Conservation (phyloP, 306 rosid species). For the Mucuna pruriens region DNA sequence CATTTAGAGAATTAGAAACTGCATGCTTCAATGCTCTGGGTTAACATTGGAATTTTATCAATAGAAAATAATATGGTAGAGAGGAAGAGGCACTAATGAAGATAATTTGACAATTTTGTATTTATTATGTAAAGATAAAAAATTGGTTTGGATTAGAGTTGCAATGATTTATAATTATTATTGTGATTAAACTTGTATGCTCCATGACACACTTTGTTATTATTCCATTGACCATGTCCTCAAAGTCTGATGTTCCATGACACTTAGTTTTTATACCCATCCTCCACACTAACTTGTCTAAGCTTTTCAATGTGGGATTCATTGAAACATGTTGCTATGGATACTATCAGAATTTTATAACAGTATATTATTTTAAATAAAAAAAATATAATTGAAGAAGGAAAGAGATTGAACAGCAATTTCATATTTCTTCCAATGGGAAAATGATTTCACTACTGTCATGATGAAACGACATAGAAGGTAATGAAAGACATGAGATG, state of each 20-base stretch:
- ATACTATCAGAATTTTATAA: neutral
- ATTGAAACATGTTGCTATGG: neutral
- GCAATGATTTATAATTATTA: neutral
- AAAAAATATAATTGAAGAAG: neutral
- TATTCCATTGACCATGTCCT: constrained; percentile 54
- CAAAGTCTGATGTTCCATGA: neutral
- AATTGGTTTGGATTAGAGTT: constrained; percentile 11
- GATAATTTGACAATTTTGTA: neutral
- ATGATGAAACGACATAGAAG: neutral
- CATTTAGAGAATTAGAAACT: neutral
- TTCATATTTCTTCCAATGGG: neutral
- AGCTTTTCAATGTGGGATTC: neutral
- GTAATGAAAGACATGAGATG: neutral
- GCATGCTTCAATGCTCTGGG: neutral
- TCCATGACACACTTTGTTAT: neutral
- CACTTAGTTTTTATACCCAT: neutral
- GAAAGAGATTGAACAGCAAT: neutral
- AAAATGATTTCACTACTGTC: neutral
- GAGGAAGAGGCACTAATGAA: neutral
- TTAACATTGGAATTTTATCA: neutral
- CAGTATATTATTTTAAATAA: neutral
- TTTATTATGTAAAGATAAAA: neutral
- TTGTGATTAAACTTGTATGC: neutral
- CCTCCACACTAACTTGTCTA: neutral
- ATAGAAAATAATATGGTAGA: too few relatives aligned